Conservation (phyloP, 306 rosid species). For the Lathyrus oleraceus region DNA sequence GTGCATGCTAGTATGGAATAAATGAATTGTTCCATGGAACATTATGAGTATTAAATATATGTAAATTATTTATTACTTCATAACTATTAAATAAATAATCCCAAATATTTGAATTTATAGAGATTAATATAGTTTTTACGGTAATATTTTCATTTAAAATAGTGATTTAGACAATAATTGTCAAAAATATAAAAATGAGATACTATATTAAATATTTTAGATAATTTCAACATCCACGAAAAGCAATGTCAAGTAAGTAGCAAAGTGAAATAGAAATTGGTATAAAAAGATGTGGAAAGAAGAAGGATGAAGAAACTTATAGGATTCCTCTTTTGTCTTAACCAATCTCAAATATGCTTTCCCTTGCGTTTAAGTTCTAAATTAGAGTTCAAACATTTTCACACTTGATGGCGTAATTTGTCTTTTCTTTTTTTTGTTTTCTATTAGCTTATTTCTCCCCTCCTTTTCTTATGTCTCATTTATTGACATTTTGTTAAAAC, state of each 20-base stretch:
- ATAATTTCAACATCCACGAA: constrained; percentile 17
- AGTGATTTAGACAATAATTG: too few species aligned
- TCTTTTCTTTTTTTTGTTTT: constrained; percentile 9
- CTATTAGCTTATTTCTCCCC: not conserved
- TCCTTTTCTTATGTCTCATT: not conserved
- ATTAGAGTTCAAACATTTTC: not conserved
- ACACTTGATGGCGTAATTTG: constrained; percentile 23
- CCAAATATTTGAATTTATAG: too few species aligned
- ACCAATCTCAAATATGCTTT: constrained; percentile 37
- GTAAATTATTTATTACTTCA: too few species aligned
- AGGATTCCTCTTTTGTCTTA: constrained; percentile 24
- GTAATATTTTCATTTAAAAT: too few species aligned
- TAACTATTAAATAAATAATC: too few species aligned
- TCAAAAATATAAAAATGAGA: too few species aligned
- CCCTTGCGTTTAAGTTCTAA: constrained; percentile 35
- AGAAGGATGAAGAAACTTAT: constrained; percentile 31
- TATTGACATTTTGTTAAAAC: constrained; percentile 4
- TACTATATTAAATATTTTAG: not conserved
- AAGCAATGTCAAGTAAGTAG: constrained; percentile 5
- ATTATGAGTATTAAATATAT: not conserved
- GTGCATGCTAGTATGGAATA: not conserved
- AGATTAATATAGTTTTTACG: too few species aligned
- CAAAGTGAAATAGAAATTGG: constrained; percentile 10
- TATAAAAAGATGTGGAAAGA: constrained; percentile 7
- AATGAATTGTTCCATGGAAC: not conserved